Evolutionary conservation across 495 filamentous ascomycete species (phyloP).

Genomic region (Beverwykella pulmonaria): DNA sequence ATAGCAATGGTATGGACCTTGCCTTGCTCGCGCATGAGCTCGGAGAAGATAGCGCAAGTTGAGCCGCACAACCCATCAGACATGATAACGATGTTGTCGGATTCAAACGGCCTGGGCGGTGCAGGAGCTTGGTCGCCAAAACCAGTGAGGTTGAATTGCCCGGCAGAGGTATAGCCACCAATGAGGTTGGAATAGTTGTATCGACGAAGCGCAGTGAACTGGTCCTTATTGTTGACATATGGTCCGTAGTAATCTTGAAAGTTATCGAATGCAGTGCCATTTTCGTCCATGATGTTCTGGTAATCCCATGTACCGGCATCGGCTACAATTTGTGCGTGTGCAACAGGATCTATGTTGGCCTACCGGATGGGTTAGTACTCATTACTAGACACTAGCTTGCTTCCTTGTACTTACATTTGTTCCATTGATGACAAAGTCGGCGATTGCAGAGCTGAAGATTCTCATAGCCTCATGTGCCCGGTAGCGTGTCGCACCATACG

Average conservation of each 20-base stretch:
- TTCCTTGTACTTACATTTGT: neutral
- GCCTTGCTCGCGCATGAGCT: conserved; percentile 36
- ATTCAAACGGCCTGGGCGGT: conserved; percentile 24
- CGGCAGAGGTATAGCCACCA: conserved; percentile 7
- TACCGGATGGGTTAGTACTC: too few relatives aligned
- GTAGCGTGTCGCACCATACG: conserved; percentile 25
- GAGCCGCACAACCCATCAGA: conserved; percentile 31
- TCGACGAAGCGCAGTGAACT: conserved; percentile 22
- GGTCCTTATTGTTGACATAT: conserved; percentile 25
- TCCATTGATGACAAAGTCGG: conserved; percentile 3
- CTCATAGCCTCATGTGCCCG: conserved; percentile 28
- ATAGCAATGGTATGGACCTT: conserved; percentile 32
- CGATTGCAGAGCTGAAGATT: conserved; percentile 11
- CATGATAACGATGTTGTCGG: conserved; percentile 35
- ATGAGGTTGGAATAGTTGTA: conserved; percentile 28
- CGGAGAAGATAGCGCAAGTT: conserved; percentile 36
- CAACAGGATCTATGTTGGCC: neutral
- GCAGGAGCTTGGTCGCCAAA: conserved; percentile 4
- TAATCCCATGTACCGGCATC: neutral
- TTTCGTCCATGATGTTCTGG: conserved; percentile 10
- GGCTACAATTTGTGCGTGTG: neutral
- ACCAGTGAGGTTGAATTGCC: conserved; percentile 26
- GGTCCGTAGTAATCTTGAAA: conserved; percentile 34
- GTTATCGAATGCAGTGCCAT: conserved; percentile 8
- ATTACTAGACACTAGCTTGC: too few relatives aligned